Percentiles rank a stretch among this genome's conserved stretches.
Evolutionary conservation across 257 asterid species (phyloP).

Genomic region (Buddleja alternifolia): DNA sequence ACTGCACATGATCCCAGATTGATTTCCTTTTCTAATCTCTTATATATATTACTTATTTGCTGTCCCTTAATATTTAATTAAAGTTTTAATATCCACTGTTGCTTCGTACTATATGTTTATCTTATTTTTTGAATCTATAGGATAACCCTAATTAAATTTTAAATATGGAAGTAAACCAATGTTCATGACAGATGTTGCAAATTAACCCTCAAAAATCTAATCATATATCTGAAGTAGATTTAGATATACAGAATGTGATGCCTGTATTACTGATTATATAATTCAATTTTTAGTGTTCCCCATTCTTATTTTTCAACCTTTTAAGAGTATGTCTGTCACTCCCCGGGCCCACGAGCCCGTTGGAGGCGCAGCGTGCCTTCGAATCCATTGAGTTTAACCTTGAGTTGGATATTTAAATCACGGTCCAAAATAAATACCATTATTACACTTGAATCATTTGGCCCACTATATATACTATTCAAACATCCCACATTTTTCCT

Average conservation of each 20-base stretch:
- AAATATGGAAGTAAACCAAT: background rate
- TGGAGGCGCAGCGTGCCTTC: too few relatives aligned
- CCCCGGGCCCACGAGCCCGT: too few relatives aligned
- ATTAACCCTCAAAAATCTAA: background rate
- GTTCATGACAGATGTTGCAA: background rate
- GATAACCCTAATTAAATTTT: background rate
- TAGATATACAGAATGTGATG: background rate
- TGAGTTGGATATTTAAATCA: too few relatives aligned
- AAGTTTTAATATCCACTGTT: too few relatives aligned
- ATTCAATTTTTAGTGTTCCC: background rate
- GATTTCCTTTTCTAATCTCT: slow-evolving; percentile 29
- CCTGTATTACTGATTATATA: background rate
- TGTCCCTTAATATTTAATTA: slow-evolving; percentile 22
- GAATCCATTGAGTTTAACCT: too few relatives aligned
- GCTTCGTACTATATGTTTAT: background rate
- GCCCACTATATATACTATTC: too few relatives aligned
- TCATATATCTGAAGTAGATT: background rate
- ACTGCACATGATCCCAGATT: slow-evolving; percentile 59
- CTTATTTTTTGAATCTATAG: background rate
- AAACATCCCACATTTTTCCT: too few relatives aligned
- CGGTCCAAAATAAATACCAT: too few relatives aligned
- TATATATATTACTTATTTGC: slow-evolving; percentile 21
- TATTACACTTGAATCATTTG: too few relatives aligned
- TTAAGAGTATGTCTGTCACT: too few relatives aligned
- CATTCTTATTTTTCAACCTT: background rate